Evolutionary conservation across 441 rosid species (phyloP), one percentile per base, ranked within the genome.

Genomic region (Erodium chrysanthum): DNA sequence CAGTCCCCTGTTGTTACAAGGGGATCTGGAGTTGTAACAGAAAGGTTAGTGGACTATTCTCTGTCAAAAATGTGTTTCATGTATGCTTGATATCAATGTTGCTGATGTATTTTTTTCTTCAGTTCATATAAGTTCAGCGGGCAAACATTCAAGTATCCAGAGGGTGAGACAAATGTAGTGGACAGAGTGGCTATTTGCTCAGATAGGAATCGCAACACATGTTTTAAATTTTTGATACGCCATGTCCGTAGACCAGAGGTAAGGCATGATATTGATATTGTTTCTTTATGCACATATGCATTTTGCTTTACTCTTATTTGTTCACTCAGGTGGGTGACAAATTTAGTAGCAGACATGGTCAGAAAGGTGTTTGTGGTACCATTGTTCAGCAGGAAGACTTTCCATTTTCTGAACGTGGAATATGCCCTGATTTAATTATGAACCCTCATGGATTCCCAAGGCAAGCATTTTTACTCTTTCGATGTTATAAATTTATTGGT

Each of bases 361-460:
- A 91, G 76, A 91, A 94, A 82, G 96, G 97, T 83, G 96, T 94
- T 2, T 91, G 97, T 79, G 99, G 99, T 67, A 88, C 88, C 72
- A 91, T 94, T 46, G 68, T 94, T 77, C 94, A 85, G 70, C 99
- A 94, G 75, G 99, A 94, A 86, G 99, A 91, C 74, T 87, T 91
- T 73, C 97, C 97, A 58, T 91, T 91, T 79, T 89, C 96, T 66
- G 97, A 91, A 74, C 96, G 91, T 76, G 99, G 99, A 65, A 84
- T 94, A 74, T 94, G 97, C 77, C 94, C 97, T 70, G 99, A 94
- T 83, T 80, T 94, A 70, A 94, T 91, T 69, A 94, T 94, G 96
- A 94, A 94, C 65, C 99, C 97, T 70, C 97, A 94, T 86, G 97
- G 99, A 23, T 94, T 94, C 79, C 99, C 99, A 64, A 91, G 98